phyloP scores from a whole-genome alignment of 2,329 filamentous ascomycete genomes.

The Aureobasidium sp. region DNA sequence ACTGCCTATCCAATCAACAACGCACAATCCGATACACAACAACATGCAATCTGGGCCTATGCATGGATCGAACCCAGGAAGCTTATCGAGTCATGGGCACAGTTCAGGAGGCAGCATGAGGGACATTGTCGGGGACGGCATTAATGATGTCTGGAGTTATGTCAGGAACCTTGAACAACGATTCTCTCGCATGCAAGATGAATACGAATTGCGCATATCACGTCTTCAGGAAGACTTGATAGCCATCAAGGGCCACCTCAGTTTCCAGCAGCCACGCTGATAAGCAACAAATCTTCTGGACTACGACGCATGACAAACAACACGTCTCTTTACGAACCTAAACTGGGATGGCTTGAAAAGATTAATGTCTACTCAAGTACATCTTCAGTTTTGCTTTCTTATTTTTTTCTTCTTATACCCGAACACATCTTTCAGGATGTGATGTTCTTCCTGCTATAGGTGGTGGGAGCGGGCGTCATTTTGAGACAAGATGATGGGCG shows the following conservation, averaged over 20 bases:
- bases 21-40: constrained; percentile 2
- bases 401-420: constrained; percentile 3
- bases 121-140: constrained; percentile 54
- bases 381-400: background rate
- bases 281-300: background rate
- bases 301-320: background rate
- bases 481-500: background rate
- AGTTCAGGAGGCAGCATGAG: constrained; percentile 53
- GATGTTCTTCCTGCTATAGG: constrained; percentile 2
- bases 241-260: constrained; percentile 20
- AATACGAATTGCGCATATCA: constrained; percentile 37
- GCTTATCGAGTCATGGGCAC: constrained; percentile 43
- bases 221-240: constrained; percentile 37
- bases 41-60: constrained; percentile 19
- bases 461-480: background rate
- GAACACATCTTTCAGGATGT: background rate
- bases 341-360: background rate
- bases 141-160: constrained; percentile 53
- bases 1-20: constrained; percentile 17
- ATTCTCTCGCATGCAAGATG: constrained; percentile 38
- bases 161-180: constrained; percentile 58
- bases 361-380: background rate
- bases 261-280: constrained; percentile 4
- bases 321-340: background rate
- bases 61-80: constrained; percentile 41